Evolutionary conservation across 176 grass and related monocot genomes (phyloP).

Genomic region (Ensete ventricosum): DNA sequence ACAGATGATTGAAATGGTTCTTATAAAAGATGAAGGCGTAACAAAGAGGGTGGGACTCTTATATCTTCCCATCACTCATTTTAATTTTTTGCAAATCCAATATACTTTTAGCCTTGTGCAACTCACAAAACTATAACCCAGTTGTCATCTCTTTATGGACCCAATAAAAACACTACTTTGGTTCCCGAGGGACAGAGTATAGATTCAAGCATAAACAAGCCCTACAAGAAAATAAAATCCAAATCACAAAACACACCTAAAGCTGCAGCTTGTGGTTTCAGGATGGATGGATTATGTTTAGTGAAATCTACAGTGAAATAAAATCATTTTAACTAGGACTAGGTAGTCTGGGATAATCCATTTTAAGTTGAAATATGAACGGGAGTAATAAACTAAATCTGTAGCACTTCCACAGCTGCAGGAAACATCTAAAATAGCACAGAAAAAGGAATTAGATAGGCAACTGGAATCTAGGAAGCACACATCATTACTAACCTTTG

Average conservation of each 20-base stretch:
- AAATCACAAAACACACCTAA: not conserved
- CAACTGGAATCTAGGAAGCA: slow-evolving; percentile 15
- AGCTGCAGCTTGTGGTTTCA: not conserved
- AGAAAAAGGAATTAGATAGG: slow-evolving; percentile 7
- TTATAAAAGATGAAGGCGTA: not conserved
- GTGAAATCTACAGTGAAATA: not conserved
- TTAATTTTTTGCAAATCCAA: not conserved
- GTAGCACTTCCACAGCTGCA: not conserved
- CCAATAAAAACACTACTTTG: not conserved
- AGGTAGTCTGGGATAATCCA: not conserved
- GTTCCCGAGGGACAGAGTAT: not conserved
- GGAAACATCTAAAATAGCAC: not conserved
- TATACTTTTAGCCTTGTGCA: not conserved
- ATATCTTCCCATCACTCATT: not conserved
- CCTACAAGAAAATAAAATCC: not conserved
- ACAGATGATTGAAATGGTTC: not conserved
- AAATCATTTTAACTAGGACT: not conserved
- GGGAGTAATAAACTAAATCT: not conserved
- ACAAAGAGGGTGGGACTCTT: not conserved
- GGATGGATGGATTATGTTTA: not conserved
- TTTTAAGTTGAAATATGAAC: not conserved
- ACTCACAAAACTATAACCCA: not conserved
- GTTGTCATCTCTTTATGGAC: not conserved
- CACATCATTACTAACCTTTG: slow-evolving; percentile 51
- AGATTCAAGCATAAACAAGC: not conserved